Percentiles rank a stretch among this genome's conserved stretches.
These are phyloP conservation scores for Sporobolus alterniflorus DNA, from an alignment of 202 grass and related monocot species.

Conservation along the genomic window DNA sequence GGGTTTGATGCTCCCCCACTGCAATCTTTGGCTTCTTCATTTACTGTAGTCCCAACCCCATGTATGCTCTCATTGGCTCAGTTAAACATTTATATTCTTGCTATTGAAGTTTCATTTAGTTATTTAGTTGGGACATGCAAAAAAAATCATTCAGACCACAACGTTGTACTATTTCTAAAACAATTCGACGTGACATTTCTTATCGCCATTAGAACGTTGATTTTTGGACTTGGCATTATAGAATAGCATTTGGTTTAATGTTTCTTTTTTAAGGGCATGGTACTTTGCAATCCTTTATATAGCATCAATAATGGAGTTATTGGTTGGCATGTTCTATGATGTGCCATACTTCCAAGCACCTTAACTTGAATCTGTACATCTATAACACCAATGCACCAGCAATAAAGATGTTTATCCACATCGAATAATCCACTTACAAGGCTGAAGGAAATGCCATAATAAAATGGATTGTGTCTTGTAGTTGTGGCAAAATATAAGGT, in stretches of 20 bases:
- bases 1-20: slow-evolving; percentile 86
- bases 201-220: slow-evolving; percentile 3
- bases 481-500: not conserved
- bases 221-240: not conserved
- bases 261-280: not conserved
- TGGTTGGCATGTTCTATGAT: not conserved
- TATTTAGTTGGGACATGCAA: slow-evolving; percentile 13
- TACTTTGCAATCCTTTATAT: slow-evolving; percentile 11
- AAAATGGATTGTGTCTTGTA: not conserved
- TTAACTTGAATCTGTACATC: slow-evolving; percentile 13
- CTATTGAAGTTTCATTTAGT: slow-evolving; percentile 11
- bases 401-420: not conserved
- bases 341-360: slow-evolving; percentile 13
- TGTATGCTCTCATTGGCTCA: slow-evolving; percentile 44
- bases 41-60: slow-evolving; percentile 47
- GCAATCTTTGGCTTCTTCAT: slow-evolving; percentile 55
- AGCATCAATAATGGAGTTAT: not conserved
- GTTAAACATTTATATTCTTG: slow-evolving; percentile 4
- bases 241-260: not conserved
- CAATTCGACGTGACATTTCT: not conserved
- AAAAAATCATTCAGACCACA: not conserved
- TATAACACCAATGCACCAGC: not conserved
- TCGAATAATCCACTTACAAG: not conserved
- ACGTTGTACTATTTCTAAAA: not conserved
- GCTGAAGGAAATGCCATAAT: not conserved